Evolutionary conservation across 257 asterid species (phyloP).

Genomic region (Paraleonurus japonicus): DNA sequence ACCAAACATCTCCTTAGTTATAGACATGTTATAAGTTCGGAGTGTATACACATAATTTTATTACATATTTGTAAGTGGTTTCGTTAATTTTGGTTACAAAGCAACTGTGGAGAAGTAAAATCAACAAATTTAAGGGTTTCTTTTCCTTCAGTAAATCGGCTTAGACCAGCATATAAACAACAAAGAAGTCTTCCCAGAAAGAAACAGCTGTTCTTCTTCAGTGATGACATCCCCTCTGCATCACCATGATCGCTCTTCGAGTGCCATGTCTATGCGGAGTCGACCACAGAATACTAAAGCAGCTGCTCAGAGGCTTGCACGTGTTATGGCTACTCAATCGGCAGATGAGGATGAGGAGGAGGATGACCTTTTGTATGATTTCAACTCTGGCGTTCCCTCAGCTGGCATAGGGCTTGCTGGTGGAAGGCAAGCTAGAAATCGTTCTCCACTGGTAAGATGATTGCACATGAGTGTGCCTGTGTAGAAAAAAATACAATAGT

Average conservation of each 20-base stretch:
- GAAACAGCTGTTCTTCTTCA: slow-evolving; percentile 14
- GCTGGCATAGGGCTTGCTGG: slow-evolving; percentile 78
- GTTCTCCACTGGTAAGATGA: slow-evolving; percentile 65
- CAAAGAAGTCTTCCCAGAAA: slow-evolving; percentile 21
- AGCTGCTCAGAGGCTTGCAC: slow-evolving; percentile 92
- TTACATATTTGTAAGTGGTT: no score
- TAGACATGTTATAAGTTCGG: no score
- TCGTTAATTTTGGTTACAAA: no score
- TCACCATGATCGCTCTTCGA: slow-evolving; percentile 52
- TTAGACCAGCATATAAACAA: slow-evolving; percentile 29
- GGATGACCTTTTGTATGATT: slow-evolving; percentile 64
- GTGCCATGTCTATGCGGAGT: slow-evolving; percentile 41
- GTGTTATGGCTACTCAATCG: slow-evolving; percentile 75
- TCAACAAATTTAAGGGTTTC: background rate
- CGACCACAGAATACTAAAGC: slow-evolving; percentile 72
- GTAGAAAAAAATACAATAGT: background rate
- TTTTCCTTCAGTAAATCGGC: slow-evolving; percentile 26
- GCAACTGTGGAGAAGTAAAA: no score
- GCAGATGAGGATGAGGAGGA: slow-evolving; percentile 76
- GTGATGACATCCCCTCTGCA: slow-evolving; percentile 48
- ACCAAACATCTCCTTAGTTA: no score
- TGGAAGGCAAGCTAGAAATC: slow-evolving; percentile 49
- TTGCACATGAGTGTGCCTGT: background rate
- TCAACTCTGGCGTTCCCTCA: slow-evolving; percentile 43
- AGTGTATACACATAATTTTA: no score